A percentile compares a stretch with the other conserved stretches of the same genome.
phyloP scores from a whole-genome alignment of 1,284 basidiomycete genomes.

The Ganoderma sinense region DNA sequence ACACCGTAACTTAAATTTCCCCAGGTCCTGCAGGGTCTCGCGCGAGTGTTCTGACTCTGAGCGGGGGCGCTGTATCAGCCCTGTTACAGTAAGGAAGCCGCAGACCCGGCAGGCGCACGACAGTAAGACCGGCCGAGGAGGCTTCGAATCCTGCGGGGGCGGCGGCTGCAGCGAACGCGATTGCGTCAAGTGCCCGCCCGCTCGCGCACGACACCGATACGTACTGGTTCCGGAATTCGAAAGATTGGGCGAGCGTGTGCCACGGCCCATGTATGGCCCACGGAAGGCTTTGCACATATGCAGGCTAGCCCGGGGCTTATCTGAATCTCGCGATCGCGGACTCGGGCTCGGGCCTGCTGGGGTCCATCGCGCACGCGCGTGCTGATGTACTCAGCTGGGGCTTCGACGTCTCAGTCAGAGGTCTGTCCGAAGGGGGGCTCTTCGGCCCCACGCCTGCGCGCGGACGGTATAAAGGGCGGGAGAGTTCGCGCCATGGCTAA shows the following conservation, averaged over 20 bases:
- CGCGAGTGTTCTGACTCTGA: background rate
- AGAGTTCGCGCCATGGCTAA: background rate
- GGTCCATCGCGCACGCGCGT: too few relatives aligned
- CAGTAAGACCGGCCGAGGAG: too few relatives aligned
- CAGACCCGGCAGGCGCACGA: background rate
- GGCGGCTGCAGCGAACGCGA: background rate
- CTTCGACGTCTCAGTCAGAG: background rate
- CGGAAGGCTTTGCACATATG: slow-evolving; percentile 2
- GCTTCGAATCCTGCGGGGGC: background rate
- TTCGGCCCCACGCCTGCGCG: background rate
- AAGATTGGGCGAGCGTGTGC: background rate
- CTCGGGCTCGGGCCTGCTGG: background rate
- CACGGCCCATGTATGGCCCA: too few relatives aligned
- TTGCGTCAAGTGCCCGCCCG: slow-evolving; percentile 5
- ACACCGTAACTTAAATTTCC: too few relatives aligned
- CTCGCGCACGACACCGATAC: background rate
- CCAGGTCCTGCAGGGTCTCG: background rate
- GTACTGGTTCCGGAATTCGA: too few relatives aligned
- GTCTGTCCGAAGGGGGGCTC: background rate
- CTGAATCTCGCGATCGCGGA: background rate
- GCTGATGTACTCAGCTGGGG: background rate
- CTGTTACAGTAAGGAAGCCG: background rate
- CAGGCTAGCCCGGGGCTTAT: background rate
- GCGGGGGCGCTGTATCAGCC: background rate
- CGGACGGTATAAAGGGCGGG: background rate